Evolutionary conservation across 306 rosid species (phyloP).

Genomic region (Cucurbita maxima): DNA sequence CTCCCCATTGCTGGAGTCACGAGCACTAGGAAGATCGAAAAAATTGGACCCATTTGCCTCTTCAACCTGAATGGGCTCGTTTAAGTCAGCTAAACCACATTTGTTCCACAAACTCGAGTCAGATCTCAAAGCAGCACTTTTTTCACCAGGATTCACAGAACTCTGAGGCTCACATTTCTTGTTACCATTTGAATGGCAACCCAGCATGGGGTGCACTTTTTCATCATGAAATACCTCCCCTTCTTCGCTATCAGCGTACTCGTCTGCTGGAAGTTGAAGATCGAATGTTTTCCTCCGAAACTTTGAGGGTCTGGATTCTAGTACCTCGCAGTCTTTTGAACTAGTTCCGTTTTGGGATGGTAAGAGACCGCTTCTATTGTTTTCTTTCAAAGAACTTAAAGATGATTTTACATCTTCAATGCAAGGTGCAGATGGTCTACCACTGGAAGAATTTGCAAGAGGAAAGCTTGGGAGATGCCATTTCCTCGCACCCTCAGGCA

Average conservation of each 20-base stretch:
- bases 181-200: slow-evolving; percentile 23
- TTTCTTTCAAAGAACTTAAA: slow-evolving; percentile 23
- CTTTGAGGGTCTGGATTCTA: slow-evolving; percentile 70
- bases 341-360: slow-evolving; percentile 43
- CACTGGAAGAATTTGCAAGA: slow-evolving; percentile 34
- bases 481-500: slow-evolving; percentile 13
- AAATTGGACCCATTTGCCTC: slow-evolving; percentile 42
- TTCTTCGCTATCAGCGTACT: slow-evolving; percentile 64
- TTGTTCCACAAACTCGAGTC: slow-evolving; percentile 25
- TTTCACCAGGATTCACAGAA: slow-evolving; percentile 25
- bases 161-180: slow-evolving; percentile 25
- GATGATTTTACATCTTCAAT: slow-evolving; percentile 40
- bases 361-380: slow-evolving; percentile 25
- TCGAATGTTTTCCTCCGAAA: slow-evolving; percentile 65
- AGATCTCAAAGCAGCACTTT: slow-evolving; percentile 37
- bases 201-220: slow-evolving; percentile 27
- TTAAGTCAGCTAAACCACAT: slow-evolving; percentile 73
- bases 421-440: slow-evolving; percentile 32
- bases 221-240: slow-evolving; percentile 58
- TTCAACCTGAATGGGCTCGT: slow-evolving; percentile 64
- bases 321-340: slow-evolving; percentile 51
- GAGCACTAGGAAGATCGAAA: slow-evolving; percentile 15
- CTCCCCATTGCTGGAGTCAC: slow-evolving; percentile 23
- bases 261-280: slow-evolving; percentile 88
- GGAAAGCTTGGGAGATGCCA: slow-evolving; percentile 15